phyloP scores from a whole-genome alignment of 78 protist species.

The Dictyostelium purpureum region DNA sequence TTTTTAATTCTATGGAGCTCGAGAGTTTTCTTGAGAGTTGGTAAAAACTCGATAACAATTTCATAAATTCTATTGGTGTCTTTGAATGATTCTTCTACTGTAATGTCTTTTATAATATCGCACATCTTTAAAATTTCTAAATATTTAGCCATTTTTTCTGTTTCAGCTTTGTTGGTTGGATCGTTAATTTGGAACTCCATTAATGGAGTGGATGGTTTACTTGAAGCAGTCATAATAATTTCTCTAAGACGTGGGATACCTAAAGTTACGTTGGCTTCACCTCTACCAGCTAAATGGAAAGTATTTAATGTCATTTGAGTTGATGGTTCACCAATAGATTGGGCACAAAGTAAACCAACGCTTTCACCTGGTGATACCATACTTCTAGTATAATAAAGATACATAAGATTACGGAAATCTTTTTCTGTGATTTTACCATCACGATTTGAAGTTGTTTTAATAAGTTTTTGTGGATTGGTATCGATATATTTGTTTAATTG shows the following conservation, averaged over 20 bases:
- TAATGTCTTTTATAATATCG: constrained; percentile 46
- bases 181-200: constrained; percentile 62
- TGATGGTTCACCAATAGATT: constrained; percentile 99
- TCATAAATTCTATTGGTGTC: constrained; percentile 55
- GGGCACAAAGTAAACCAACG: constrained; percentile 97
- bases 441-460: constrained; percentile 15
- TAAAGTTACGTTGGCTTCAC: constrained; percentile 94
- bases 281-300: constrained; percentile 97
- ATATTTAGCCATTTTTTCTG: constrained; percentile 69
- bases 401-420: constrained; percentile 79
- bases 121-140: constrained; percentile 64
- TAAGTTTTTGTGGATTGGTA: constrained; percentile 38
- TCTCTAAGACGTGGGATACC: constrained; percentile 98
- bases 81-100: constrained; percentile 35
- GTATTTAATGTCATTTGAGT: constrained; percentile 99
- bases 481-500: constrained; percentile 55
- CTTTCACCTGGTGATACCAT: constrained; percentile 93
- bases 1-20: background rate
- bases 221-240: constrained; percentile 91
- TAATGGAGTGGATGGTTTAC: constrained; percentile 74
- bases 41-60: constrained; percentile 14
- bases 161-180: constrained; percentile 50
- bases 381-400: constrained; percentile 82
- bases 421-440: constrained; percentile 41
- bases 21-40: background rate